Percentiles rank a stretch among this genome's conserved stretches.
These are phyloP conservation scores for Celoporthe dispersa DNA, from an alignment of 2,329 filamentous ascomycete genomes.

Conservation along the genomic window DNA sequence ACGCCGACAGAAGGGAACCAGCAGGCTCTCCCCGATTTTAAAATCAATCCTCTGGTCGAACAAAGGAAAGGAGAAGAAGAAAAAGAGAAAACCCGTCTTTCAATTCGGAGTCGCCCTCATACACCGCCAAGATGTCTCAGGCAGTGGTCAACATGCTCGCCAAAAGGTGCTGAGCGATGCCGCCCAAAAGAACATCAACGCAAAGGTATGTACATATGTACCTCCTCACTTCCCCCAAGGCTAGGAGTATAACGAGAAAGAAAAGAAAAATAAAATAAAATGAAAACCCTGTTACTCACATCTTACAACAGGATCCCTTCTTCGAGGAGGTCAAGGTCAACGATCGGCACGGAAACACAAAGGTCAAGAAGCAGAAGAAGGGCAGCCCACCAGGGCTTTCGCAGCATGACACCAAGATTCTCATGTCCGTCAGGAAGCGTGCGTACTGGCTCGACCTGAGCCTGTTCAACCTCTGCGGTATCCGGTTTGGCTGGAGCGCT, in stretches of 20 bases:
- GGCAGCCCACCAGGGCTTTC: conserved; percentile 83
- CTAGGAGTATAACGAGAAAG: too few relatives aligned
- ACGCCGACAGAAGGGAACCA: background rate
- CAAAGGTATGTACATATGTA: conserved; percentile 14
- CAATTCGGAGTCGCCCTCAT: background rate
- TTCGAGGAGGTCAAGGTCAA: conserved; percentile 17
- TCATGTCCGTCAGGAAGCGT: conserved; percentile 83
- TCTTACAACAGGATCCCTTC: conserved; percentile 16
- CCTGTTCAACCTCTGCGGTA: conserved; percentile 79
- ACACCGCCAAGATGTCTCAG: conserved; percentile 40
- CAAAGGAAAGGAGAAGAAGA: too few relatives aligned
- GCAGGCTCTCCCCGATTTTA: background rate
- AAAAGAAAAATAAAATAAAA: too few relatives aligned
- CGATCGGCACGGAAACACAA: conserved; percentile 41
- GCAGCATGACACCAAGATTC: conserved; percentile 76
- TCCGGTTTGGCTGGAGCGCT: conserved; percentile 87
- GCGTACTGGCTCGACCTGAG: conserved; percentile 86
- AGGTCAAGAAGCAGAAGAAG: conserved; percentile 83
- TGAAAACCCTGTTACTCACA: background rate
- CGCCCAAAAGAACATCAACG: conserved; percentile 18
- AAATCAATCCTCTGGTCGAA: background rate
- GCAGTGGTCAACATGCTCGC: conserved; percentile 23
- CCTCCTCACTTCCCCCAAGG: too few relatives aligned
- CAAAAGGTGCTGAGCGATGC: conserved; percentile 25
- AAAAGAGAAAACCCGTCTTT: background rate